Base-by-base conservation (phyloP, 2,329 filamentous ascomycete genomes). In the Calonectria ilicicola region DNA sequence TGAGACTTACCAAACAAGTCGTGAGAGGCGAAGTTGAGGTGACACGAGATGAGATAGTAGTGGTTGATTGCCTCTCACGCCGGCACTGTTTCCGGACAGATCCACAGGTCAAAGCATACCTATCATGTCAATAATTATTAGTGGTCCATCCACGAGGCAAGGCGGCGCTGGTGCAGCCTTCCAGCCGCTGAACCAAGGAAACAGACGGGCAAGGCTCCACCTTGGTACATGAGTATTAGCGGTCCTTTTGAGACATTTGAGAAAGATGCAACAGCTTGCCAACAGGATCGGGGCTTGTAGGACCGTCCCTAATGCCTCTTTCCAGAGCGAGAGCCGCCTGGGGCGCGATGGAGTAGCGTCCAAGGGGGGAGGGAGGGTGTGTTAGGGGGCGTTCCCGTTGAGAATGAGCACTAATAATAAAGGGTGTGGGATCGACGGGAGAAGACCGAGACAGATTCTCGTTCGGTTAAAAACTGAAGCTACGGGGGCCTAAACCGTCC, bases 391-490 rank as follows among this genome's bases (percentile, higher is more conserved):
- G 23, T 46, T 60, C 35, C 6, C 21, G 21, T 15, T 15, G 10
- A 17, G 21, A 23, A 27, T 66, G 46, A 51, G 46, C 63, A 49
- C 46, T 42, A n/a, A n/a, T n/a, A n/a, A n/a, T n/a, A 49, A 53
- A 38, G 6, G 32, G 23, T 21, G 32, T 40, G 63, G 32, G 47
- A 63, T 63, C 58, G 26, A 27, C 58, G 58, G 58, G 40, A 46
- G 23, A 23, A 27, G 53, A 58, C 27, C 38, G 46, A 67, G 32
- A 47, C 70, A 63, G 69, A 65, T 60, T 68, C 53, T 60, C 67
- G 29, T 49, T 75, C 74, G 69, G 74, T 75, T 74, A 73, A 70
- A 73, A 70, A 70, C 74, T 73, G 74, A 75, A 71, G 72, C 67
- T 14, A 65, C 40, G 65, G 66, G 66, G 66, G 49, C 60, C 53